Base-by-base conservation (phyloP, 768 basidiomycete species). In the Mycena belliarum region DNA sequence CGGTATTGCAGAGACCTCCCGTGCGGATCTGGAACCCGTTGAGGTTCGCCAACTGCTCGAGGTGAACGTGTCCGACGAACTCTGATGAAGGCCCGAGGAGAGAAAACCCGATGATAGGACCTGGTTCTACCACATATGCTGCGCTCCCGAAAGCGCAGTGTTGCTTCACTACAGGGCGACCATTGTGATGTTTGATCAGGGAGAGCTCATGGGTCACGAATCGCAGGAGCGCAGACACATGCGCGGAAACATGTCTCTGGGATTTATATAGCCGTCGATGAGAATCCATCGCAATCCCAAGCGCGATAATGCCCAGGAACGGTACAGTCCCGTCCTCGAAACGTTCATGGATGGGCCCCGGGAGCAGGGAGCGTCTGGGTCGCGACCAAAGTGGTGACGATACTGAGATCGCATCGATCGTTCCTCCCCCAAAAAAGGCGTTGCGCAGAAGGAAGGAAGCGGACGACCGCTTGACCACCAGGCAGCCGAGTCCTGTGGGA, bases 361-460 rank as follows among this genome's bases (percentile, higher is more conserved):
- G 62, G 15, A 53, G 6, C 16, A 57, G 12, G 6, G 61, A 54
- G 24, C 61, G 52, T 18, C 61, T 32, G 4, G 63, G 63, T 14
- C 45, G 49, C 16, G 60, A 55, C 55, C 56, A 61, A 37, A 61
- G 55, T 16, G 63, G 63, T 4, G 59, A 40, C 1, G 82, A 82
- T 9, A 82, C 83, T 57, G 82, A 83, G 1, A 83, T 82, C 23
- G 82, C 74, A 55, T 80, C 76, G 24, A 85, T 81, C 0, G 79
- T 82, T 4, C 83, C 83, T 11, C 83, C 83, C 0, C 82, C 76
- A 63, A 85, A 85, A 81, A 82, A 85, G 1, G 79, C 80, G 20
- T 26, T 53, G 8, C 80, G 74, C 41, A 76, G 69, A n/a, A 82
- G 65, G 26, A 55, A 63, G 6, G 66, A 65, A 43, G 80, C 67